phyloP scores from a whole-genome alignment of 106 monocot species.

The Acorus calamus region DNA sequence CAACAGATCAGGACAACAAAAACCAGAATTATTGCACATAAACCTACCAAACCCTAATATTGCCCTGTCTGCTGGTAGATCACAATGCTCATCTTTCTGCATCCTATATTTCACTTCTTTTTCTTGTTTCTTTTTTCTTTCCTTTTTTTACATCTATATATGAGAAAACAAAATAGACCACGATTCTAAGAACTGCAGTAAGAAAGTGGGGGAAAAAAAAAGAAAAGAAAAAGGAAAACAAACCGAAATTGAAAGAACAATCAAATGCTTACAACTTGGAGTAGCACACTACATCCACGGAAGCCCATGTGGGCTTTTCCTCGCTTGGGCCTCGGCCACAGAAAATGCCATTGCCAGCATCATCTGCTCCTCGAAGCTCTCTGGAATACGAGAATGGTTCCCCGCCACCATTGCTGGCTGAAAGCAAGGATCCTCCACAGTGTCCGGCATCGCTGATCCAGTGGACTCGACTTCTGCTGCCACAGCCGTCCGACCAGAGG shows the following conservation, averaged over 20 bases:
- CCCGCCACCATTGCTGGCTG: constrained; percentile 4
- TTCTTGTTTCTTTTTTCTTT: constrained; percentile 1
- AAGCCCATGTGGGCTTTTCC: constrained; percentile 16
- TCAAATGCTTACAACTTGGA: neutral
- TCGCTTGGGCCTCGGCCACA: constrained; percentile 33
- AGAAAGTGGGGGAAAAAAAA: neutral
- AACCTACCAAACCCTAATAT: no score
- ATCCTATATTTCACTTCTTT: neutral
- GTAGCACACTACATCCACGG: constrained; percentile 19
- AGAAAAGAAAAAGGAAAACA: neutral
- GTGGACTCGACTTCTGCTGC: neutral
- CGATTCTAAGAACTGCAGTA: neutral
- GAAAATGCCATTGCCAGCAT: constrained; percentile 54
- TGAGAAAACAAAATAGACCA: neutral
- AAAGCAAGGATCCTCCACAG: neutral
- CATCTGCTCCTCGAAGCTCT: constrained; percentile 57
- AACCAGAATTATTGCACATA: no score
- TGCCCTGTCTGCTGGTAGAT: no score
- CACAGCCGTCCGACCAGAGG: constrained; percentile 15
- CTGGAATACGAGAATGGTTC: constrained; percentile 13
- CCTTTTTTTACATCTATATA: constrained; percentile 7
- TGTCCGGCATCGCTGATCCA: neutral
- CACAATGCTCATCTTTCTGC: neutral
- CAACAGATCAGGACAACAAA: no score
- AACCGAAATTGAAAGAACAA: neutral